Conservation (phyloP, 139 green algal genomes). For the Picochlorum costavermella region DNA sequence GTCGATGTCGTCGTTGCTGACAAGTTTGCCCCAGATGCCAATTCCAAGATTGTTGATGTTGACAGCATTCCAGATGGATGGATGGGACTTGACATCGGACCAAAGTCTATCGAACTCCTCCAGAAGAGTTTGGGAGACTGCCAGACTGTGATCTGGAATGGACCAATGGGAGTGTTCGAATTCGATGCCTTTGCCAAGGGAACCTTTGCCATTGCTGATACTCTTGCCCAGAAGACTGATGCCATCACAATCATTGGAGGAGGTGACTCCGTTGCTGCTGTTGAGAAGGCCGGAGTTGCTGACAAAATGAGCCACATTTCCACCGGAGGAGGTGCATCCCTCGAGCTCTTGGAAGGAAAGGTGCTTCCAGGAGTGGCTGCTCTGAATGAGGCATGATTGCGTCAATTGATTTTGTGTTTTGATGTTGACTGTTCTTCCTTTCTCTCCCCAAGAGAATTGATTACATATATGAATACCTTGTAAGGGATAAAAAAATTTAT, state of each 20-base stretch:
- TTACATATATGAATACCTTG: too few relatives aligned
- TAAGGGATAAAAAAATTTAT: too few relatives aligned
- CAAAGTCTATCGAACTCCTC: constrained; percentile 82
- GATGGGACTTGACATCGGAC: constrained; percentile 97
- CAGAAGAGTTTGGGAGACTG: constrained; percentile 66
- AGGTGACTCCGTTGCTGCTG: constrained; percentile 93
- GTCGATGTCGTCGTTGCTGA: constrained; percentile 89
- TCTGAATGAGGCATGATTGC: constrained; percentile 67
- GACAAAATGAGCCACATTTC: constrained; percentile 83
- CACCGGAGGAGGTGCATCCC: constrained; percentile 89
- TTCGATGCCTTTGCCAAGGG: constrained; percentile 87
- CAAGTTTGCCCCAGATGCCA: constrained; percentile 88
- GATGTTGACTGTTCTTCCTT: too few relatives aligned
- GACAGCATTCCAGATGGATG: constrained; percentile 89
- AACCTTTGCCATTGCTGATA: constrained; percentile 84
- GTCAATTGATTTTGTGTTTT: too few relatives aligned
- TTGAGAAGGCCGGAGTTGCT: constrained; percentile 90
- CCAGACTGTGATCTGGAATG: constrained; percentile 98
- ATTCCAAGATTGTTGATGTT: constrained; percentile 63
- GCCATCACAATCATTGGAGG: constrained; percentile 81
- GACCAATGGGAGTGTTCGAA: constrained; percentile 92
- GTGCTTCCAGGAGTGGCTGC: constrained; percentile 91
- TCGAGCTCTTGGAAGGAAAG: constrained; percentile 99
- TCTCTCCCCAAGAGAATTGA: too few relatives aligned
- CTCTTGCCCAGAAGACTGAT: constrained; percentile 70